These are phyloP conservation scores for Trebouxia sp. DNA, from an alignment of 139 green algal species.

Conservation along the genomic window DNA sequence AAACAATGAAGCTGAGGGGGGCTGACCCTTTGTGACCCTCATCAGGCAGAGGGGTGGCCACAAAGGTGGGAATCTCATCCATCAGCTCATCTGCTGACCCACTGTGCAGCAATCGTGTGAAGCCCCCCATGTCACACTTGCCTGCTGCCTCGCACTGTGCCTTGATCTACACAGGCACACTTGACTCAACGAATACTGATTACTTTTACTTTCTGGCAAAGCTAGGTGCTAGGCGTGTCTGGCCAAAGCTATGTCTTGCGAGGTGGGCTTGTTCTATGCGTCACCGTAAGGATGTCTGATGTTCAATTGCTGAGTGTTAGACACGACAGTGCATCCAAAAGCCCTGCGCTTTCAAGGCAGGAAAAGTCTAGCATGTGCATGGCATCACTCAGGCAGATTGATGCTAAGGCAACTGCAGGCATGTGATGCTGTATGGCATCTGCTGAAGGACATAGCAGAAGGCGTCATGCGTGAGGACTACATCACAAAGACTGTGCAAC, in stretches of 20 bases:
- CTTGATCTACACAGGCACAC: slow-evolving; percentile 56
- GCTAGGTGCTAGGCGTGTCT: not conserved
- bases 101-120: slow-evolving; percentile 94
- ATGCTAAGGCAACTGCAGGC: not conserved
- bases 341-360: not conserved
- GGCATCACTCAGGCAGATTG: not conserved
- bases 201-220: not conserved
- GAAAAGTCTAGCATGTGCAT: not conserved
- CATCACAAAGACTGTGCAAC: not conserved
- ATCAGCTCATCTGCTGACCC: slow-evolving; percentile 90
- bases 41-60: slow-evolving; percentile 84
- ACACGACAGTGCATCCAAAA: not conserved
- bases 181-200: not conserved
- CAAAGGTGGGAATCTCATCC: slow-evolving; percentile 94
- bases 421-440: not conserved
- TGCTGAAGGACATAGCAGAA: not conserved
- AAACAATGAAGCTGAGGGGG: not conserved
- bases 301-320: not conserved
- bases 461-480: too few species aligned
- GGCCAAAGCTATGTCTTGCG: not conserved
- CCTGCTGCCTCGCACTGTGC: slow-evolving; percentile 63
- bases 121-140: slow-evolving; percentile 84
- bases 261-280: not conserved
- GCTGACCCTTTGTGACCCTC: slow-evolving; percentile 23
- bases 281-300: too few species aligned